Conservation (phyloP, 2,329 filamentous ascomycete genomes). For the Mycosphaerelloides madeirae region DNA sequence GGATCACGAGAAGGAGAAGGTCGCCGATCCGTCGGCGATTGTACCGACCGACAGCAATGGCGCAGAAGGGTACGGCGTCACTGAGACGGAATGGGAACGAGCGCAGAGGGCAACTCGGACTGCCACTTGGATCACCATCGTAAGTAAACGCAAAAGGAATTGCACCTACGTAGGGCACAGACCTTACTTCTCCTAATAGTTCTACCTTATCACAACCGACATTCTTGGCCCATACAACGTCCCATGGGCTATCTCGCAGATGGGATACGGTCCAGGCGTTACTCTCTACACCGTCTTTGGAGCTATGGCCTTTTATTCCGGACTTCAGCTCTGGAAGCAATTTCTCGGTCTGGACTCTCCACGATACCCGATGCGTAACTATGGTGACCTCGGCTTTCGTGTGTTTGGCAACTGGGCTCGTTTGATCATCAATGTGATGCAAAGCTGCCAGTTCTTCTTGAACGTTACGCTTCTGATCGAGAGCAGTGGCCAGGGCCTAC, state of each 20-base stretch:
- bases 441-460: slow-evolving; percentile 43
- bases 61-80: slow-evolving; percentile 25
- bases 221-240: slow-evolving; percentile 36
- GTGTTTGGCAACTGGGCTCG: slow-evolving; percentile 36
- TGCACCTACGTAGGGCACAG: not conserved
- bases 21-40: not conserved
- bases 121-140: slow-evolving; percentile 33
- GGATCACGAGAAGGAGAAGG: not conserved
- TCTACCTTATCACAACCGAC: slow-evolving; percentile 46
- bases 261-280: slow-evolving; percentile 36
- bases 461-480: slow-evolving; percentile 52
- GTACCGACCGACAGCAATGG: not conserved
- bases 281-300: slow-evolving; percentile 37
- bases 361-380: slow-evolving; percentile 34
- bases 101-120: slow-evolving; percentile 34
- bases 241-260: slow-evolving; percentile 31
- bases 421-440: slow-evolving; percentile 36
- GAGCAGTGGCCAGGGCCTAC: slow-evolving; percentile 51
- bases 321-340: slow-evolving; percentile 38
- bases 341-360: slow-evolving; percentile 41
- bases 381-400: slow-evolving; percentile 37
- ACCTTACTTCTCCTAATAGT: slow-evolving; percentile 1
- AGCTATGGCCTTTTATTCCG: slow-evolving; percentile 33
- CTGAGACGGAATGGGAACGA: slow-evolving; percentile 33
- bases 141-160: slow-evolving; percentile 15